Evolutionary conservation across 768 basidiomycete species (phyloP).

Genomic region (Boletus patriciae): DNA sequence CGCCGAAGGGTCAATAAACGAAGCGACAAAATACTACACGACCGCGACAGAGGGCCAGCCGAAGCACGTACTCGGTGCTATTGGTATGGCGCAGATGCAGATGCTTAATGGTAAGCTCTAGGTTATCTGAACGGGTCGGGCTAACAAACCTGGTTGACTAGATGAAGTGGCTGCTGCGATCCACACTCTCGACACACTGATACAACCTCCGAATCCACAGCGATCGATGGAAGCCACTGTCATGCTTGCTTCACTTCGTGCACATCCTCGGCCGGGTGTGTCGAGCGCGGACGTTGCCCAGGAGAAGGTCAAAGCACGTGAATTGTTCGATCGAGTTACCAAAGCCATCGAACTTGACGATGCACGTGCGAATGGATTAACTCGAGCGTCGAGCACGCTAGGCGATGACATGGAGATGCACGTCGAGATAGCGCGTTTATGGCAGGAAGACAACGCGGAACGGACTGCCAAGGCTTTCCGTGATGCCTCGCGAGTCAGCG

Average conservation of each 20-base stretch:
- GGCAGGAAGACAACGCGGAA: conserved; percentile 79
- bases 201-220: conserved; percentile 64
- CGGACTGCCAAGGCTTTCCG: conserved; percentile 70
- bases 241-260: conserved; percentile 88
- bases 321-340: conserved; percentile 74
- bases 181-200: conserved; percentile 75
- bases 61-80: conserved; percentile 73
- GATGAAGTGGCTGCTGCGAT: conserved; percentile 85
- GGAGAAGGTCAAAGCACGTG: conserved; percentile 73
- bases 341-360: conserved; percentile 70
- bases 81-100: conserved; percentile 87
- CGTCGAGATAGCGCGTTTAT: conserved; percentile 85
- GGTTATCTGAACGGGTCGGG: neutral
- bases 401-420: conserved; percentile 82
- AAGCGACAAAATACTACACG: conserved; percentile 72
- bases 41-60: conserved; percentile 66
- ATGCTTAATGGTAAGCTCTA: conserved; percentile 67
- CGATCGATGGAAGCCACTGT: conserved; percentile 81
- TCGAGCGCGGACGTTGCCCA: conserved; percentile 68
- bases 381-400: conserved; percentile 51
- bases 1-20: conserved; percentile 58
- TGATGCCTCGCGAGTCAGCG: conserved; percentile 70
- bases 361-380: conserved; percentile 37
- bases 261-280: conserved; percentile 76
- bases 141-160: conserved; percentile 28